phyloP scores from a whole-genome alignment of 1,139 yeast genomes.

The Blastobotrys aristatus region DNA sequence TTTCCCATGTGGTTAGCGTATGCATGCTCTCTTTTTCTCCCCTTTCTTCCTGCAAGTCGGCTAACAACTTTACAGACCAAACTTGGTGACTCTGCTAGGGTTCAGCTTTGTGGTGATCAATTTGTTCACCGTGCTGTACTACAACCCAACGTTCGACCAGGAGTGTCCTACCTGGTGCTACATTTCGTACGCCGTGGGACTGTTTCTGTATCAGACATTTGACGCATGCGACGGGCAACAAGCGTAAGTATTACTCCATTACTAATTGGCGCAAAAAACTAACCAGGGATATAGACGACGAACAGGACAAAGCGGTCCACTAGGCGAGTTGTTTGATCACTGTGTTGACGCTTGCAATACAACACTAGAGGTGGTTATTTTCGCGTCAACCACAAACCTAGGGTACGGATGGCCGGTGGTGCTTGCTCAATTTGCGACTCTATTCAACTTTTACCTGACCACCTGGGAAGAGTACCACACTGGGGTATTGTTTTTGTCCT shows the following conservation, averaged over 20 bases:
- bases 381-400: conserved; percentile 66
- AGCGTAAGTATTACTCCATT: conserved; percentile 45
- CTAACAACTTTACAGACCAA: neutral
- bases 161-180: conserved; percentile 78
- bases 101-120: conserved; percentile 64
- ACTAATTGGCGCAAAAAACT: neutral
- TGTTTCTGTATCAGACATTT: conserved; percentile 88
- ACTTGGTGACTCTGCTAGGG: conserved; percentile 77
- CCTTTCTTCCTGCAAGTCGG: neutral
- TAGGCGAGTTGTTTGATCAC: conserved; percentile 92
- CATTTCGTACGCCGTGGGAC: conserved; percentile 71
- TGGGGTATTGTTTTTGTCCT: conserved; percentile 71
- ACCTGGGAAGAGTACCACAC: conserved; percentile 98
- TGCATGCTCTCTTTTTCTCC: neutral
- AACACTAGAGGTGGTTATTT: conserved; percentile 67
- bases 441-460: conserved; percentile 75
- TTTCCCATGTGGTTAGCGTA: conserved; percentile 81
- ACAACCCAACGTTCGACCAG: conserved; percentile 61
- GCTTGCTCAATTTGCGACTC: conserved; percentile 66
- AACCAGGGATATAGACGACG: conserved; percentile 41
- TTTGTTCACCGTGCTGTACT: conserved; percentile 60
- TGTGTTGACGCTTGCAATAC: conserved; percentile 89
- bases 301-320: conserved; percentile 91
- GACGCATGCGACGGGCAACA: conserved; percentile 97
- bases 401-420: conserved; percentile 64